Percentiles rank a stretch among this genome's conserved stretches.
These are phyloP conservation scores for Mentha longifolia DNA, from an alignment of 257 asterid species.

Conservation along the genomic window DNA sequence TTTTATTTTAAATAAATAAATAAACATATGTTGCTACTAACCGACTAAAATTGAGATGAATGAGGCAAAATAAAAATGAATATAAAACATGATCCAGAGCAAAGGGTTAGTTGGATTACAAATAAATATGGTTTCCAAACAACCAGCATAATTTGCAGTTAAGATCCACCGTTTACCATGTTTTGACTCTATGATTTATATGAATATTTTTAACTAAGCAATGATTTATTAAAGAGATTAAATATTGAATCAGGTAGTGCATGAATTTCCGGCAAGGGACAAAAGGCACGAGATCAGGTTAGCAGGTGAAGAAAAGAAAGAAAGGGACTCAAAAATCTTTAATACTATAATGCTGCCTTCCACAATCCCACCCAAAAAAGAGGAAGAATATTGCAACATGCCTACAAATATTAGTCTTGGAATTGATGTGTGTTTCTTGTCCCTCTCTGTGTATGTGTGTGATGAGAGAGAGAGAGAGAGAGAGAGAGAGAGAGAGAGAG, in stretches of 20 bases:
- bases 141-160: conserved; percentile 44
- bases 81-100: not conserved
- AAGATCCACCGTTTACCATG: not conserved
- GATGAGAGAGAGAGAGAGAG: not conserved
- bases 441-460: conserved; percentile 1
- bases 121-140: conserved; percentile 43
- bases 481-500: not conserved
- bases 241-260: conserved; percentile 43
- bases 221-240: conserved; percentile 9
- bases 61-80: not conserved
- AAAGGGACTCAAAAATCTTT: conserved; percentile 40
- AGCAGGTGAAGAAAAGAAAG: conserved; percentile 41
- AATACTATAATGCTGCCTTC: conserved; percentile 33
- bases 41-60: not conserved
- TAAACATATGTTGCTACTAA: not conserved
- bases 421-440: conserved; percentile 36
- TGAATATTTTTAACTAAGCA: conserved; percentile 7
- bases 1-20: too few species aligned
- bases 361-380: conserved; percentile 44
- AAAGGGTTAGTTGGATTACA: conserved; percentile 28
- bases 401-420: conserved; percentile 32
- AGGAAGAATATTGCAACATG: conserved; percentile 36
- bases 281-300: conserved; percentile 58
- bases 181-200: conserved; percentile 37
- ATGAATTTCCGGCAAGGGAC: conserved; percentile 69